Percentiles rank a stretch among this genome's conserved stretches.
Conservation (phyloP, 2,329 filamentous ascomycete genomes). For the Ascocoryne sarcoides region DNA sequence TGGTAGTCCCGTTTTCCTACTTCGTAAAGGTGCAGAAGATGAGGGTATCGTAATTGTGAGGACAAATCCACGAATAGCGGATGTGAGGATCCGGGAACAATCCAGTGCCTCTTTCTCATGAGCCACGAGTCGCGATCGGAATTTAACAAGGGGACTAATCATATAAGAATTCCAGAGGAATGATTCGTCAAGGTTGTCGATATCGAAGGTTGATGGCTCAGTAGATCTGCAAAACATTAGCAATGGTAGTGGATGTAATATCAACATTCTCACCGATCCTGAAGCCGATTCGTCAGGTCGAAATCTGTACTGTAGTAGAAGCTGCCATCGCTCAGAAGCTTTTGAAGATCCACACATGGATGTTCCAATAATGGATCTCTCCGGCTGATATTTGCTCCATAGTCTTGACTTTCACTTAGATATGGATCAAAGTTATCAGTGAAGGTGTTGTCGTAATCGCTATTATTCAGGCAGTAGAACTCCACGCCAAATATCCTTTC, state of each 20-base stretch:
- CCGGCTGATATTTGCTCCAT: conserved; percentile 47
- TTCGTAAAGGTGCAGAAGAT: conserved; percentile 60
- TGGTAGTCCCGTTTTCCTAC: conserved; percentile 60
- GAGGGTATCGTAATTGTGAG: conserved; percentile 78
- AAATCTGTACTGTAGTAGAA: conserved; percentile 99
- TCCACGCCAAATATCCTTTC: conserved; percentile 80
- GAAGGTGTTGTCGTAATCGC: conserved; percentile 74
- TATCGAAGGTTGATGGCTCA: conserved; percentile 72
- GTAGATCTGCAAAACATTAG: conserved; percentile 47
- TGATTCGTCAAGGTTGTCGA: conserved; percentile 84
- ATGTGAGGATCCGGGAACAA: conserved; percentile 78
- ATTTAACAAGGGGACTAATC: conserved; percentile 86
- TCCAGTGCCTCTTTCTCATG: conserved; percentile 75
- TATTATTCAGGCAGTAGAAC: conserved; percentile 85
- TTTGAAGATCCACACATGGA: conserved; percentile 83
- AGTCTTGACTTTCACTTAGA: conserved; percentile 26
- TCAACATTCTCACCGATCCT: conserved; percentile 57
- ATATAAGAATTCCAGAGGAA: conserved; percentile 99
- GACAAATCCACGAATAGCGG: conserved; percentile 88
- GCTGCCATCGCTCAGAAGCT: conserved; percentile 82
- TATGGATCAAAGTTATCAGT: conserved; percentile 36
- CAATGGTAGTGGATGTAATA: neutral
- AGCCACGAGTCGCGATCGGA: conserved; percentile 70
- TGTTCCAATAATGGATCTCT: conserved; percentile 70
- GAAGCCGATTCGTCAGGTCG: conserved; percentile 85